Conservation (phyloP, 192 early-diverging fungal species). For the Entomortierella beljakovae region DNA sequence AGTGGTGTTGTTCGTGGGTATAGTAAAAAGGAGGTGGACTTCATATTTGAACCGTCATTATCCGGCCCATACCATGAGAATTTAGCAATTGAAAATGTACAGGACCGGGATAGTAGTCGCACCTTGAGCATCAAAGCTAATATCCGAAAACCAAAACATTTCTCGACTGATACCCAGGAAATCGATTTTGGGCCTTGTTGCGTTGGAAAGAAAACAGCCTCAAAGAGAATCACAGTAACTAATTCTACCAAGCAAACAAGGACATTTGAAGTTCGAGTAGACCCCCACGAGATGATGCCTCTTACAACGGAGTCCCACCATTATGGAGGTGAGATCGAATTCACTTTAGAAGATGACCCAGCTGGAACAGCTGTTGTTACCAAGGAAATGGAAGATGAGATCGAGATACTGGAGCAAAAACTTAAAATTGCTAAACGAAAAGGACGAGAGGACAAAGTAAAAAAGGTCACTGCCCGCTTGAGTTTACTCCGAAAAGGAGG, state of each 20-base stretch:
- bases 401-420: constrained; percentile 97
- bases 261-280: constrained; percentile 81
- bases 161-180: constrained; percentile 78
- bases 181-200: constrained; percentile 84
- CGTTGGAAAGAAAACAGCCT: constrained; percentile 63
- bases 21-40: constrained; percentile 92
- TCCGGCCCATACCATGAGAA: constrained; percentile 89
- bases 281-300: constrained; percentile 72
- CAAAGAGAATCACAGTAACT: constrained; percentile 76
- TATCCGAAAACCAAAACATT: constrained; percentile 89
- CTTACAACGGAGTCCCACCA: constrained; percentile 35
- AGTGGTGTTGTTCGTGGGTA: constrained; percentile 92
- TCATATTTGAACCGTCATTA: constrained; percentile 93
- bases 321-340: constrained; percentile 73
- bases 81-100: constrained; percentile 89
- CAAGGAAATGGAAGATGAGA: constrained; percentile 91
- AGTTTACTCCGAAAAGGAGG: constrained; percentile 72
- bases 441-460: constrained; percentile 86
- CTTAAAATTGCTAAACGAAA: constrained; percentile 96
- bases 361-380: constrained; percentile 62
- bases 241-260: constrained; percentile 88
- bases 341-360: constrained; percentile 71
- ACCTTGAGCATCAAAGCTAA: constrained; percentile 88
- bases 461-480: constrained; percentile 83
- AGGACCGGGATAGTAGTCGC: constrained; percentile 85